A percentile compares a stretch with the other conserved stretches of the same genome.
Evolutionary conservation across 192 early-diverging fungal species (phyloP).

Genomic region (Backusella tarrabulga): DNA sequence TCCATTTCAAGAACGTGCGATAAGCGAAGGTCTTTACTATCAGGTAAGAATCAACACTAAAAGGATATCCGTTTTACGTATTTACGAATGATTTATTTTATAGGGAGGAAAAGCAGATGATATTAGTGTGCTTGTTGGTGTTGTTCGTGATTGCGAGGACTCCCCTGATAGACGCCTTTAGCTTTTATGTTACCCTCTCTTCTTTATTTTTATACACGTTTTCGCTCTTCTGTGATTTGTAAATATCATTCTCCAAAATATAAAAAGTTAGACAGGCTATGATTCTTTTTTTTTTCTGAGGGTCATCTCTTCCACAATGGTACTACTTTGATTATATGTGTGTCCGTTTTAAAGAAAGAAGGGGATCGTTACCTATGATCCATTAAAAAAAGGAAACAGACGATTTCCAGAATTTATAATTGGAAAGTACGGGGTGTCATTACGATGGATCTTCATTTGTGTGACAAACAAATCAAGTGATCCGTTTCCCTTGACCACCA

Average conservation of each 20-base stretch:
- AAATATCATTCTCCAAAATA: no score
- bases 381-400: no score
- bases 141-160: constrained; percentile 54
- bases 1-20: constrained; percentile 91
- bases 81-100: background rate
- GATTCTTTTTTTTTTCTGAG: no score
- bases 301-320: background rate
- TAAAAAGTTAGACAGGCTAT: no score
- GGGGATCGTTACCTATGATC: no score
- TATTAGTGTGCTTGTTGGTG: constrained; percentile 85
- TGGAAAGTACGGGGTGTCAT: no score
- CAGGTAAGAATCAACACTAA: constrained; percentile 16
- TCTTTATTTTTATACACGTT: no score
- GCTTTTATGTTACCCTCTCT: background rate
- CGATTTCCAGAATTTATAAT: no score
- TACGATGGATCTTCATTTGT: no score
- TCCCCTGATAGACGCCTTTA: constrained; percentile 3
- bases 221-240: background rate
- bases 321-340: background rate
- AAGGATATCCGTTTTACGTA: constrained; percentile 10
- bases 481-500: no score
- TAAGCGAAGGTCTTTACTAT: constrained; percentile 77
- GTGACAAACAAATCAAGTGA: no score
- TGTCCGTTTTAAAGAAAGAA: no score
- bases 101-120: constrained; percentile 97